Evolutionary conservation across 345 rosid genomes (phyloP).

Genomic region (Corchorus olitorius): DNA sequence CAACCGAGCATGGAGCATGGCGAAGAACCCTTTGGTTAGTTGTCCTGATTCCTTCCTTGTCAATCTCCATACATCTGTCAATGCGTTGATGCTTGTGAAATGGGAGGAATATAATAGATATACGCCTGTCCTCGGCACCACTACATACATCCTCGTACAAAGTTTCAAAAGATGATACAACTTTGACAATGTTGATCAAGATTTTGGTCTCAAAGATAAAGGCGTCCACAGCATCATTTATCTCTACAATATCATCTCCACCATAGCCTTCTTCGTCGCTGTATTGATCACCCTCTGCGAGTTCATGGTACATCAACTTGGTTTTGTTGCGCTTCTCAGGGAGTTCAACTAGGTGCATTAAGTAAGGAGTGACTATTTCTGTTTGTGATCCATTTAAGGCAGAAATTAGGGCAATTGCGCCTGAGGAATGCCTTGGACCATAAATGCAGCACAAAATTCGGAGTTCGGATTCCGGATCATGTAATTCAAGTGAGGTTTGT

Average conservation of each 20-base stretch:
- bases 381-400: conserved; percentile 49
- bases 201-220: conserved; percentile 47
- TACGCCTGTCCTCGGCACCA: conserved; percentile 66
- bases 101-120: conserved; percentile 63
- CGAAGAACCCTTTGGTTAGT: conserved; percentile 74
- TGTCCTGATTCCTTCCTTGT: conserved; percentile 56
- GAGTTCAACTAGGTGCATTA: conserved; percentile 80
- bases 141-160: conserved; percentile 81
- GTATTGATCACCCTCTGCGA: conserved; percentile 52
- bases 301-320: conserved; percentile 58
- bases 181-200: conserved; percentile 51
- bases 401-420: conserved; percentile 49
- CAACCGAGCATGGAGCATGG: conserved; percentile 78
- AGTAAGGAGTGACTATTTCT: conserved; percentile 49
- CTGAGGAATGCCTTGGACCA: conserved; percentile 64
- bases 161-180: conserved; percentile 48
- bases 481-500: conserved; percentile 48
- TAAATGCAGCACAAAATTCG: conserved; percentile 70
- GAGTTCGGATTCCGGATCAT: conserved; percentile 53
- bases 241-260: conserved; percentile 66
- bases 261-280: conserved; percentile 81
- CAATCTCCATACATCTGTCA: conserved; percentile 64
- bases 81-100: conserved; percentile 91
- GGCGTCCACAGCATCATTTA: conserved; percentile 64
- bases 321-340: conserved; percentile 47